These are phyloP conservation scores for Apodospora peruviana DNA, from an alignment of 495 filamentous ascomycete genomes.

Conservation along the genomic window DNA sequence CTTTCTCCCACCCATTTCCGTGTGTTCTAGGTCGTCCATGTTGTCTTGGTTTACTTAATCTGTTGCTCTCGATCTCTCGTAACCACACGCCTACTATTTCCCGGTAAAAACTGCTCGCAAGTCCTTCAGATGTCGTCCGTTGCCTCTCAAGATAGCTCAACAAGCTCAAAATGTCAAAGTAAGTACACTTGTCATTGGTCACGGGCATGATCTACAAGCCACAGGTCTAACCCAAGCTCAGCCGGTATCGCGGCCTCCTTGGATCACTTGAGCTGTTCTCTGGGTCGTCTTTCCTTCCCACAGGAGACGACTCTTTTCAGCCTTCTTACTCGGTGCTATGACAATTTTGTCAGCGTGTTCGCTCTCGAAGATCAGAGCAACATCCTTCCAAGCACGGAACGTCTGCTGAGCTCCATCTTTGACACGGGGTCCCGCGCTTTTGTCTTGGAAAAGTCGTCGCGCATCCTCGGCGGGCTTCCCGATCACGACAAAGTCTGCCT, in stretches of 20 bases:
- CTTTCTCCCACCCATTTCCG: too few species aligned
- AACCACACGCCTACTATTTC: too few species aligned
- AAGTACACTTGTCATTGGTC: not conserved
- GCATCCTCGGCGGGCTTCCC: conserved; percentile 15
- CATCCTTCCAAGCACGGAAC: conserved; percentile 13
- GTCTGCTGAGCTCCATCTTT: conserved; percentile 20
- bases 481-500: conserved; percentile 21
- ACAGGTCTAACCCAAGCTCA: conserved; percentile 3
- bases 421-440: conserved; percentile 19
- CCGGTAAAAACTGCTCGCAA: too few species aligned
- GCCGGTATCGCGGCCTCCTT: conserved; percentile 20
- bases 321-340: conserved; percentile 14
- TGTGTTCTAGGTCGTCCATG: too few species aligned
- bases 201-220: not conserved
- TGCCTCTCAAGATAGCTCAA: not conserved
- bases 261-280: conserved; percentile 8
- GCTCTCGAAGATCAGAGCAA: conserved; percentile 17
- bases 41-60: too few species aligned
- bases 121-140: not conserved
- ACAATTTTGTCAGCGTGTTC: conserved; percentile 14
- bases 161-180: conserved; percentile 12
- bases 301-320: conserved; percentile 14
- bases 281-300: conserved; percentile 17
- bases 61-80: too few species aligned
- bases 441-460: conserved; percentile 17